A percentile compares a stretch with the other conserved stretches of the same genome.
Evolutionary conservation across 2,329 filamentous ascomycete species (phyloP).

Genomic region (Sporothrix brasiliensis): DNA sequence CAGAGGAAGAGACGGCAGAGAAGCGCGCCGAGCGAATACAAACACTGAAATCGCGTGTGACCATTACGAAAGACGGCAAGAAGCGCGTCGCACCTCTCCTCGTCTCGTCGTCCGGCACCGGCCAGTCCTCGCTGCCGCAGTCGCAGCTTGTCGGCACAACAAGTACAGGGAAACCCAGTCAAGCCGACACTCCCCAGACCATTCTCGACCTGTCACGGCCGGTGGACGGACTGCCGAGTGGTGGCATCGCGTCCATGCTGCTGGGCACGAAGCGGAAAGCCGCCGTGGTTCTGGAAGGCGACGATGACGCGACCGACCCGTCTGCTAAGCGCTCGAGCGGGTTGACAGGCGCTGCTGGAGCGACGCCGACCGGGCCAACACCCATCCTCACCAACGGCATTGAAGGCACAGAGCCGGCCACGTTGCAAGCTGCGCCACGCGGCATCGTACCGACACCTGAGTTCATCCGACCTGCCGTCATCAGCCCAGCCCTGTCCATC

Average conservation of each 20-base stretch:
- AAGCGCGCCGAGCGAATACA: conserved; percentile 59
- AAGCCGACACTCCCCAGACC: conserved; percentile 75
- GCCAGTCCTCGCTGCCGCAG: conserved; percentile 85
- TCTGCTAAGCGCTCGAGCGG: conserved; percentile 15
- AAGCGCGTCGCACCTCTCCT: conserved; percentile 92
- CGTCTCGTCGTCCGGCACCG: conserved; percentile 84
- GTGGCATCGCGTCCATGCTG: conserved; percentile 81
- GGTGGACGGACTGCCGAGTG: conserved; percentile 88
- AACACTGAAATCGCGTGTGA: conserved; percentile 83
- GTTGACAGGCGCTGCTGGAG: conserved; percentile 16
- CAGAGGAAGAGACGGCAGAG: conserved; percentile 53
- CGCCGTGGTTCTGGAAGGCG: conserved; percentile 71
- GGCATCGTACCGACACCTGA: conserved; percentile 73
- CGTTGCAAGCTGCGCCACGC: conserved; percentile 60
- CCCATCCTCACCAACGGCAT: conserved; percentile 75
- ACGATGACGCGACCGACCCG: conserved; percentile 59
- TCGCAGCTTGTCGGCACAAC: conserved; percentile 78
- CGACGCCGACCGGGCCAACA: conserved; percentile 50
- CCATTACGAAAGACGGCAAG: conserved; percentile 93
- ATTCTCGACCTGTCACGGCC: conserved; percentile 90
- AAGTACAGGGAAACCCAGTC: conserved; percentile 62
- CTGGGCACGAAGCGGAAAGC: conserved; percentile 93
- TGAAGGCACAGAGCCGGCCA: conserved; percentile 76
- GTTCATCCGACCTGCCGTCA: conserved; percentile 82
- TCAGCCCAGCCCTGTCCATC: conserved; percentile 78